Percentiles rank a stretch among this genome's conserved stretches.
These are phyloP conservation scores for Syncephalastrum monosporum DNA, from an alignment of 371 early-diverging fungal genomes.

Conservation along the genomic window DNA sequence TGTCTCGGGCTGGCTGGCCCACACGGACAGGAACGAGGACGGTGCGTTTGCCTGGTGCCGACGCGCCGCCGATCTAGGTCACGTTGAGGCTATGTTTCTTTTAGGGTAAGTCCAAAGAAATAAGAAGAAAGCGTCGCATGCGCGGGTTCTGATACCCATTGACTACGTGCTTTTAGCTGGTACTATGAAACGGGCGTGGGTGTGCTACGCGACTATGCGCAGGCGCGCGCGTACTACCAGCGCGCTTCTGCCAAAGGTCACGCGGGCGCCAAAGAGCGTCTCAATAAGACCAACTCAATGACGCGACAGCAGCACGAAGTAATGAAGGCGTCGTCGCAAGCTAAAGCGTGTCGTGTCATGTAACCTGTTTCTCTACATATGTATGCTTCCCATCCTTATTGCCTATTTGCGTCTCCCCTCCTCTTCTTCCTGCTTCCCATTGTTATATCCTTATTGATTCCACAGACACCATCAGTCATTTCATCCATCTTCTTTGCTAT, in stretches of 20 bases:
- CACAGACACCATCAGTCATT: too few species aligned
- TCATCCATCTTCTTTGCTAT: too few species aligned
- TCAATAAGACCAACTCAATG: conserved; percentile 9
- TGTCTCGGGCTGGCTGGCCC: conserved; percentile 37
- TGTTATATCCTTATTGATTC: too few species aligned
- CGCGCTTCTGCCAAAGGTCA: conserved; percentile 26
- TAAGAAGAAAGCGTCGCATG: conserved; percentile 14
- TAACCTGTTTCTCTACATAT: too few species aligned
- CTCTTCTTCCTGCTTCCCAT: too few species aligned
- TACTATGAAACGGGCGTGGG: conserved; percentile 34
- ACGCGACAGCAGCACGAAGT: conserved; percentile 22
- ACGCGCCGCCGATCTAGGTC: conserved; percentile 30
- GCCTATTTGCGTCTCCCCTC: too few species aligned
- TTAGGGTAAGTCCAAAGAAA: conserved; percentile 16
- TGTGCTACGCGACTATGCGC: conserved; percentile 15
- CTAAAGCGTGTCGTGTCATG: too few species aligned
- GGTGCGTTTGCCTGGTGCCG: conserved; percentile 45
- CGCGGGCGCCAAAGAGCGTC: conserved; percentile 13
- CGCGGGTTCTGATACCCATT: conserved; percentile 5
- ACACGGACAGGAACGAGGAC: conserved; percentile 43
- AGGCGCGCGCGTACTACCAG: conserved; percentile 19
- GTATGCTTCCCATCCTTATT: too few species aligned
- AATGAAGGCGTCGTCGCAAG: neutral
- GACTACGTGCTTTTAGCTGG: conserved; percentile 15
- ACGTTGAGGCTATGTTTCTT: conserved; percentile 37